Percentiles rank a stretch among this genome's conserved stretches.
phyloP scores from a whole-genome alignment of 352 stramenopile genomes.

The Pythium scleroteichum region DNA sequence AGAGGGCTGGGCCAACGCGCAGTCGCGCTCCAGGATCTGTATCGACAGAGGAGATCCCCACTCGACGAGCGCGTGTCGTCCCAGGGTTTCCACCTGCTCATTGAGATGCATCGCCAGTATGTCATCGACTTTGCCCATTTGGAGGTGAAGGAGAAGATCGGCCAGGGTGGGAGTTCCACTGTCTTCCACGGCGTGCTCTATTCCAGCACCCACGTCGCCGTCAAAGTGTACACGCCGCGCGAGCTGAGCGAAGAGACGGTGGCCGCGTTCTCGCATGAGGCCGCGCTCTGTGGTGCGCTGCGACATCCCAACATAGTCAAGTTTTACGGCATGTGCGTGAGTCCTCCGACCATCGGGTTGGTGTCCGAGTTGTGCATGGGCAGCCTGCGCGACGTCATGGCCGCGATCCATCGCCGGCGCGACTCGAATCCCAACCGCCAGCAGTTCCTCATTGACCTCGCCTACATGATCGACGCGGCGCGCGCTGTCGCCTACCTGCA shows the following conservation, averaged over 20 bases:
- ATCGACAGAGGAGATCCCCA: conserved; percentile 14
- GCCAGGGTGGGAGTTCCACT: conserved; percentile 41
- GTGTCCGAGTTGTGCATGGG: conserved; percentile 72
- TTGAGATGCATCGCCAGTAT: conserved; percentile 65
- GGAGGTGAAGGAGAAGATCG: conserved; percentile 46
- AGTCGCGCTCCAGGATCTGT: conserved; percentile 46
- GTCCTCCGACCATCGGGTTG: conserved; percentile 63
- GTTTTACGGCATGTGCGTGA: conserved; percentile 57
- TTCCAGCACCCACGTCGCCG: conserved; percentile 48
- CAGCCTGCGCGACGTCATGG: conserved; percentile 54
- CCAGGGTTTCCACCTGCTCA: conserved; percentile 54
- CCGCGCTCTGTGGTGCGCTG: conserved; percentile 39
- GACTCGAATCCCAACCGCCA: conserved; percentile 35
- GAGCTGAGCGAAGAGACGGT: conserved; percentile 57
- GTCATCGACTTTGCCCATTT: conserved; percentile 77
- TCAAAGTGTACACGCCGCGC: conserved; percentile 74
- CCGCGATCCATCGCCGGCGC: conserved; percentile 44
- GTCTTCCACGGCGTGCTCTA: conserved; percentile 66
- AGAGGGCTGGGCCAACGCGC: conserved; percentile 58
- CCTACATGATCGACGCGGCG: conserved; percentile 62
- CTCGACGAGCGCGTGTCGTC: conserved; percentile 28
- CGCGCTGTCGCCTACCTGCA: conserved; percentile 65
- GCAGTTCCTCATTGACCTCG: conserved; percentile 53
- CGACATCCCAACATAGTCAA: conserved; percentile 48
- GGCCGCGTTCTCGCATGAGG: conserved; percentile 54